Percentiles rank a stretch among this genome's conserved stretches.
Conservation (phyloP, 2,329 filamentous ascomycete species). For the Diplodia intermedia region DNA sequence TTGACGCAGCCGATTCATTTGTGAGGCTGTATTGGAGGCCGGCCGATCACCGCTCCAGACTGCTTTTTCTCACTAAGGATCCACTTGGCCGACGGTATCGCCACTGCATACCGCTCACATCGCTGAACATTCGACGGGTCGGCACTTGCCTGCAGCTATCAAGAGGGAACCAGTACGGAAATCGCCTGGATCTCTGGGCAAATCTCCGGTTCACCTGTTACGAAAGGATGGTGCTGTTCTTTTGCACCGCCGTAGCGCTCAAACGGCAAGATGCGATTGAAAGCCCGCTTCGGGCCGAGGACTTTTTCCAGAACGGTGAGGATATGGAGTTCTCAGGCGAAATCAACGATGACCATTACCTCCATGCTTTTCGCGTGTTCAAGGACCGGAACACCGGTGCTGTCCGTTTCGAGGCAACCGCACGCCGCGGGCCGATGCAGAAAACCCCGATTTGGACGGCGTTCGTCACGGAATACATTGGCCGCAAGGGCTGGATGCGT, state of each 20-base stretch:
- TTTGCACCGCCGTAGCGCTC: constrained; percentile 63
- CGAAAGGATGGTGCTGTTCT: constrained; percentile 66
- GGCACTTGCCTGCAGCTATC: constrained; percentile 52
- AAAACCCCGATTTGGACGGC: constrained; percentile 67
- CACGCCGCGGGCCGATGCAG: constrained; percentile 60
- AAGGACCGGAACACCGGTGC: constrained; percentile 59
- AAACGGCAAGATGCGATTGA: constrained; percentile 61
- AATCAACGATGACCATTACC: constrained; percentile 60
- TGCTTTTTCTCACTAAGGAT: constrained; percentile 59
- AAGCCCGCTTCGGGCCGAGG: constrained; percentile 52
- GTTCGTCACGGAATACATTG: constrained; percentile 59
- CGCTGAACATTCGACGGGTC: constrained; percentile 52
- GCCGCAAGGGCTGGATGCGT: constrained; percentile 57
- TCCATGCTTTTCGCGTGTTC: constrained; percentile 63
- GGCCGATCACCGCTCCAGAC: constrained; percentile 59
- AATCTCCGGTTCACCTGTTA: constrained; percentile 61
- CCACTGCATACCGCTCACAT: constrained; percentile 59
- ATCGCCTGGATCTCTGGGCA: constrained; percentile 59
- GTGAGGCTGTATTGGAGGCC: constrained; percentile 61
- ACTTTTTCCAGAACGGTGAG: constrained; percentile 56
- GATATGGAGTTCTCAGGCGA: constrained; percentile 59
- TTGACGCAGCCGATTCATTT: constrained; percentile 56
- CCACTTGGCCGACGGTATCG: constrained; percentile 48
- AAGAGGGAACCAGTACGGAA: constrained; percentile 49
- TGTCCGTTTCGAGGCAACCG: constrained; percentile 64